phyloP scores from a whole-genome alignment of 257 asterid species.

The Galeopsis tetrahit region DNA sequence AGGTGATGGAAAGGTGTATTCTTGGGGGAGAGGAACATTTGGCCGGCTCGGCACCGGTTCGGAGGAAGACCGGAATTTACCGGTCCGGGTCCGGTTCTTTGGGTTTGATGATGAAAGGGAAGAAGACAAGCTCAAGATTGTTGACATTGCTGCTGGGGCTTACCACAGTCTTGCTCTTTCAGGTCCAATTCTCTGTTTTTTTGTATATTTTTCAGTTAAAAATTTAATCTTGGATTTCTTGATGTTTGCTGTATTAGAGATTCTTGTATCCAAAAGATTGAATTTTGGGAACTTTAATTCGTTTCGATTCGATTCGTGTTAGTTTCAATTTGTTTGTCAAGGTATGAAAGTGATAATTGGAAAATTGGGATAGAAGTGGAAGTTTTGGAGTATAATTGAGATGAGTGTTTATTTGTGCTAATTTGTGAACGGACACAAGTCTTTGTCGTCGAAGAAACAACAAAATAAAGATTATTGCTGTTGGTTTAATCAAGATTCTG shows the following conservation, averaged over 20 bases:
- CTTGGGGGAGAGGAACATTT: constrained; percentile 95
- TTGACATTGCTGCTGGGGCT: constrained; percentile 85
- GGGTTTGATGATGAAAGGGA: constrained; percentile 49
- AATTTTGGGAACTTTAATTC: not conserved
- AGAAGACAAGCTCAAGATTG: constrained; percentile 58
- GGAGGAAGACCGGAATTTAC: constrained; percentile 61
- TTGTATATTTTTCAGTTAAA: not conserved
- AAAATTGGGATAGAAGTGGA: not conserved
- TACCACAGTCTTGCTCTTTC: constrained; percentile 93
- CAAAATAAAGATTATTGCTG: too few species aligned
- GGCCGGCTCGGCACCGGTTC: constrained; percentile 90
- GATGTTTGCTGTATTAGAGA: not conserved
- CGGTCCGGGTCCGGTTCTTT: constrained; percentile 62
- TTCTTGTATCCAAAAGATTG: constrained; percentile 13
- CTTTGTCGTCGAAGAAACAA: too few species aligned
- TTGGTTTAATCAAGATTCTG: too few species aligned
- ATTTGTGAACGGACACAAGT: too few species aligned
- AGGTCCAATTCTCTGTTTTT: constrained; percentile 44
- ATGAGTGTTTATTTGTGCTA: not conserved
- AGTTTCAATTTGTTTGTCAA: not conserved
- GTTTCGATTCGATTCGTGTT: not conserved
- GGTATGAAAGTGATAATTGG: not conserved
- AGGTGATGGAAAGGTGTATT: constrained; percentile 86
- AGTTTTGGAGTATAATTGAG: too few species aligned
- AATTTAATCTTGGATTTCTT: not conserved